A percentile compares a stretch with the other conserved stretches of the same genome.
phyloP scores from a whole-genome alignment of 257 asterid species.

The Cynanchum wilfordii region DNA sequence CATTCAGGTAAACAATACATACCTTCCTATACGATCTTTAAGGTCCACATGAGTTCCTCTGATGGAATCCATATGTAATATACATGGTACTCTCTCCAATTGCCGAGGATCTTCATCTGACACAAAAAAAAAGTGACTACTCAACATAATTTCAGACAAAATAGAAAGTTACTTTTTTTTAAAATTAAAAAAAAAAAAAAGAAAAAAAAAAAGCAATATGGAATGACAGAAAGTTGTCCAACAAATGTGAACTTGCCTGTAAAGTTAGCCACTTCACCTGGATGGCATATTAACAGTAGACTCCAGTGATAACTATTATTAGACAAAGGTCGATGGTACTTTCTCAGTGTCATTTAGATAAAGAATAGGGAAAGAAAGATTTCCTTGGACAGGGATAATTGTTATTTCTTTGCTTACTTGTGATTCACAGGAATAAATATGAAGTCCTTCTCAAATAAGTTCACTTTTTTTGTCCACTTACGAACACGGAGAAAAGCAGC shows the following conservation, averaged over 20 bases:
- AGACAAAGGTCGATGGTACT: slow-evolving; percentile 7
- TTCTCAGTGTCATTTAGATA: not conserved
- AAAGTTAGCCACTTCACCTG: slow-evolving; percentile 61
- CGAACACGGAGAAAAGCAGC: slow-evolving; percentile 94
- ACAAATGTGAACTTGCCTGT: slow-evolving; percentile 56
- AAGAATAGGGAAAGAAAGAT: not conserved
- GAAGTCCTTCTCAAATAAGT: slow-evolving; percentile 84
- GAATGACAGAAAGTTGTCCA: slow-evolving; percentile 4
- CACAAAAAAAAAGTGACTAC: slow-evolving; percentile 13
- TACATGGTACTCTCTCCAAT: slow-evolving; percentile 39
- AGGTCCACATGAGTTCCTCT: slow-evolving; percentile 44
- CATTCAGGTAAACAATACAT: slow-evolving; percentile 18
- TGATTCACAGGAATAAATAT: slow-evolving; percentile 87
- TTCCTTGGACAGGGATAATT: not conserved
- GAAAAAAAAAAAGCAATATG: slow-evolving; percentile 10
- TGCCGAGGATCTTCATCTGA: slow-evolving; percentile 42
- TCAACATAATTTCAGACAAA: slow-evolving; percentile 7
- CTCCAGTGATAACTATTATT: slow-evolving; percentile 91
- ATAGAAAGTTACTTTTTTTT: not conserved
- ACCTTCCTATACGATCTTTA: slow-evolving; percentile 36
- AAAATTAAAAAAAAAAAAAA: too few relatives aligned
- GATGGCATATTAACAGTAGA: slow-evolving; percentile 79
- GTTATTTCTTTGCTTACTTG: slow-evolving; percentile 50
- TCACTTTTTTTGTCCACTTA: slow-evolving; percentile 94
- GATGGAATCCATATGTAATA: slow-evolving; percentile 49